Evolutionary conservation across 2,329 filamentous ascomycete genomes (phyloP).

Genomic region (Thielaviopsis musarum): DNA sequence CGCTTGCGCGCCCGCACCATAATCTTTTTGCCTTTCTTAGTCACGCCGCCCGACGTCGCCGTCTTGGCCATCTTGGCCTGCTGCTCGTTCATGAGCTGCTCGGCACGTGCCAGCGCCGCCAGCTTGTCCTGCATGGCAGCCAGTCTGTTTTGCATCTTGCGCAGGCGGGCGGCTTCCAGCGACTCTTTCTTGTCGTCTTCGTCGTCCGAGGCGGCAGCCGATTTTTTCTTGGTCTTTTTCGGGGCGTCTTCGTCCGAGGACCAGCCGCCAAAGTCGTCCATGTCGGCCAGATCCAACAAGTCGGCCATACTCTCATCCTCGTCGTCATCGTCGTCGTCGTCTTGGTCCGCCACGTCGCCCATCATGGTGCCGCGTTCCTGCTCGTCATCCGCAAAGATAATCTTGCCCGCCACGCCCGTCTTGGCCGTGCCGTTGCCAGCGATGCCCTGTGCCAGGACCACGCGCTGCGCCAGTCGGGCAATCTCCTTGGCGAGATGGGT

Average conservation of each 20-base stretch:
- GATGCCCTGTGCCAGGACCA: constrained; percentile 26
- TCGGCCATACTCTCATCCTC: constrained; percentile 15
- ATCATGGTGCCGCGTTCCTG: constrained; percentile 17
- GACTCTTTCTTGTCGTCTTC: constrained; percentile 16
- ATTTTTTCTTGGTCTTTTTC: constrained; percentile 15
- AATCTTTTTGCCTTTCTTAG: constrained; percentile 43
- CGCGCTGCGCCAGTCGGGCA: constrained; percentile 34
- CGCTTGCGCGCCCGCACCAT: constrained; percentile 47
- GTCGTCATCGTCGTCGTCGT: constrained; percentile 18
- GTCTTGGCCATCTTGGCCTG: constrained; percentile 49
- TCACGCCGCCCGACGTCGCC: constrained; percentile 40
- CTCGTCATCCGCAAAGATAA: constrained; percentile 23
- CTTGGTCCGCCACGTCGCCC: constrained; percentile 22
- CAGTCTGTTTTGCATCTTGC: constrained; percentile 31
- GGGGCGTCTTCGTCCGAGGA: constrained; percentile 19
- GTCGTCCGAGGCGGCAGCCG: constrained; percentile 27
- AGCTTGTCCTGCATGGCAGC: constrained; percentile 36
- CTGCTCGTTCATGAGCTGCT: constrained; percentile 40
- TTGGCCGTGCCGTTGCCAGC: constrained; percentile 15
- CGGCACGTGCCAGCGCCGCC: constrained; percentile 35
- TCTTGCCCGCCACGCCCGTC: constrained; percentile 21
- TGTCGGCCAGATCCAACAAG: constrained; percentile 14
- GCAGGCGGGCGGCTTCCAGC: constrained; percentile 18
- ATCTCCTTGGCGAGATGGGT: constrained; percentile 44
- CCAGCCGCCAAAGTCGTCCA: constrained; percentile 10